A percentile compares a stretch with the other conserved stretches of the same genome.
Conservation (phyloP, 1,284 basidiomycete species). For the Leccinum solheimii region DNA sequence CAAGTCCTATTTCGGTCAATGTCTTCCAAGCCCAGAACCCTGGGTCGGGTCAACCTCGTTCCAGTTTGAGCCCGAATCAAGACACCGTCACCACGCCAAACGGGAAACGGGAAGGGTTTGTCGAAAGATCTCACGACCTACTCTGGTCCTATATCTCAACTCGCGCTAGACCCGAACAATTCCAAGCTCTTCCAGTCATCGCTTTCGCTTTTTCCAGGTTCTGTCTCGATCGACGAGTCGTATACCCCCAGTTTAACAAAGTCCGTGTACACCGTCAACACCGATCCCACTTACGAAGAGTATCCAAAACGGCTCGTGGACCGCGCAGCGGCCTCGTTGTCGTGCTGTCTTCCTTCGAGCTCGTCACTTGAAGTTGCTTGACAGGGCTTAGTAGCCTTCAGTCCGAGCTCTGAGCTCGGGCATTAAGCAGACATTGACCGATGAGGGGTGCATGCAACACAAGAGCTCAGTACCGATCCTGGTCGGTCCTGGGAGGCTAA, state of each 20-base stretch:
- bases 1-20: slow-evolving; percentile 31
- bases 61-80: slow-evolving; percentile 56
- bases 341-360: slow-evolving; percentile 51
- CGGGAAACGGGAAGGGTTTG: slow-evolving; percentile 41
- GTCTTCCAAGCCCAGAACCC: slow-evolving; percentile 21
- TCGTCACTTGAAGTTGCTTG: slow-evolving; percentile 46
- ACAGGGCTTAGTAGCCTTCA: slow-evolving; percentile 41
- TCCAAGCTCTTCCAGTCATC: slow-evolving; percentile 60
- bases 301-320: slow-evolving; percentile 43
- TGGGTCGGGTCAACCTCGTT: slow-evolving; percentile 46
- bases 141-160: slow-evolving; percentile 60
- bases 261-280: slow-evolving; percentile 44
- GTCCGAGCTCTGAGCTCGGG: slow-evolving; percentile 78
- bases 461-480: slow-evolving; percentile 53
- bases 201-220: slow-evolving; percentile 25
- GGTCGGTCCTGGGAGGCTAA: slow-evolving; percentile 45
- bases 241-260: slow-evolving; percentile 55
- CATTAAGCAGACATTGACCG: slow-evolving; percentile 66
- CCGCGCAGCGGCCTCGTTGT: slow-evolving; percentile 55
- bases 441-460: slow-evolving; percentile 33
- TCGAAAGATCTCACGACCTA: slow-evolving; percentile 64
- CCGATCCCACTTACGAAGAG: slow-evolving; percentile 40
- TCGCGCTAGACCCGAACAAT: slow-evolving; percentile 55
- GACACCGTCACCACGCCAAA: slow-evolving; percentile 40
- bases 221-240: slow-evolving; percentile 39